These are phyloP conservation scores for Butyriboletus loyo DNA, from an alignment of 768 basidiomycete species.

Conservation along the genomic window DNA sequence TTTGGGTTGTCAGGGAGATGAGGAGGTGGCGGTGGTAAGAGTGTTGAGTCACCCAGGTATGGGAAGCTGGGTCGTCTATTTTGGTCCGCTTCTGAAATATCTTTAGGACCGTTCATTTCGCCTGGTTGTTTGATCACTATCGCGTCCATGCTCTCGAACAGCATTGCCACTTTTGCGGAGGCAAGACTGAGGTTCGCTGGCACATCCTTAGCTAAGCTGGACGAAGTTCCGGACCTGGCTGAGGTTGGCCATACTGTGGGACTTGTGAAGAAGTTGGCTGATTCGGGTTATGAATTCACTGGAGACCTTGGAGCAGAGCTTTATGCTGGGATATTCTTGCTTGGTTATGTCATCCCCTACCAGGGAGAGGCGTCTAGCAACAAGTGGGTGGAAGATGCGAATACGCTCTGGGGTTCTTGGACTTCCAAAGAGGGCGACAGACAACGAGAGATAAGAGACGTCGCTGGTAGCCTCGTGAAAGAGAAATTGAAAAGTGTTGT, in stretches of 20 bases:
- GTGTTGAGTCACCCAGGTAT: constrained; percentile 22
- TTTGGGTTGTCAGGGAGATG: not conserved
- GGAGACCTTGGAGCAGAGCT: constrained; percentile 20
- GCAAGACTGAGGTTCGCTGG: constrained; percentile 12
- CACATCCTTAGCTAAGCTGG: not conserved
- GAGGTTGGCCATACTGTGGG: constrained; percentile 4
- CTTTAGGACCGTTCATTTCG: constrained; percentile 23
- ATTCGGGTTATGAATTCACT: constrained; percentile 19
- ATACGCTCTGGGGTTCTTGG: constrained; percentile 33
- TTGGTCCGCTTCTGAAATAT: not conserved
- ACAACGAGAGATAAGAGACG: constrained; percentile 20
- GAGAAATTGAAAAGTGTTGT: constrained; percentile 42
- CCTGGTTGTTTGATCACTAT: constrained; percentile 14
- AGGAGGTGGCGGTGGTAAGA: not conserved
- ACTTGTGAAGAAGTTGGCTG: constrained; percentile 13
- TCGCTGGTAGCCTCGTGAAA: constrained; percentile 38
- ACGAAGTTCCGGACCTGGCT: not conserved
- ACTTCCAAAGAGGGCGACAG: constrained; percentile 4
- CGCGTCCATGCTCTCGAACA: constrained; percentile 15
- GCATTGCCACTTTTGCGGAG: constrained; percentile 13
- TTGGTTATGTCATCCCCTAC: constrained; percentile 18
- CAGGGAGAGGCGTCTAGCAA: constrained; percentile 6
- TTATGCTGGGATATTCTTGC: constrained; percentile 20
- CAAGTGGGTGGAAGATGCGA: constrained; percentile 21
- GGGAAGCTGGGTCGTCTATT: not conserved